Evolutionary conservation across 202 grass and related monocot species (phyloP).

Genomic region (Saccharum hybrid): DNA sequence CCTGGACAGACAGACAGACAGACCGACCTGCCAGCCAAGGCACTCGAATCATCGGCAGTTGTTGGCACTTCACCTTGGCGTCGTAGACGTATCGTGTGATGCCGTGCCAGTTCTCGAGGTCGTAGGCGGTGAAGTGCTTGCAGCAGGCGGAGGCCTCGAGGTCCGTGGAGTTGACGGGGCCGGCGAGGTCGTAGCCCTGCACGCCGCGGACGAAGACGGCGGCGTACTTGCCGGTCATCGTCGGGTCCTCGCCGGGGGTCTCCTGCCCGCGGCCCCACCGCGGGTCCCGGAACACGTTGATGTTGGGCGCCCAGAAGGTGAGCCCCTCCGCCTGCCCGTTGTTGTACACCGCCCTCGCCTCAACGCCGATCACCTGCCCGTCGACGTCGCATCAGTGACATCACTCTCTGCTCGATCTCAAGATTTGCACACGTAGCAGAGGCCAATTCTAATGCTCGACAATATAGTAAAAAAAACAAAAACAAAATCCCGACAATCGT

Average conservation of each 20-base stretch:
- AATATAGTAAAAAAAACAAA: too few species aligned
- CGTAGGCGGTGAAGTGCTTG: slow-evolving; percentile 98
- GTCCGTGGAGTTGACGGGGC: slow-evolving; percentile 48
- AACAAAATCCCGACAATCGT: not conserved
- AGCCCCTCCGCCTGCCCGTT: slow-evolving; percentile 81
- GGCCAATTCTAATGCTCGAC: not conserved
- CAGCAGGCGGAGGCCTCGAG: slow-evolving; percentile 98
- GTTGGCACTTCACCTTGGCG: slow-evolving; percentile 49
- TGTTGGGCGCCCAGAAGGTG: slow-evolving; percentile 96
- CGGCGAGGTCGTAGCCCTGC: slow-evolving; percentile 73
- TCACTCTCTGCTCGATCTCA: not conserved
- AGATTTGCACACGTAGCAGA: not conserved
- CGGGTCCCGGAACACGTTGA: slow-evolving; percentile 88
- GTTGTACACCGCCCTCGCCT: slow-evolving; percentile 88
- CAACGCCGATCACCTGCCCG: slow-evolving; percentile 70
- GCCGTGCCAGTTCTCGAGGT: slow-evolving; percentile 91
- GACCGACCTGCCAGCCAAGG: too few species aligned
- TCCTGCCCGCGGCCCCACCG: slow-evolving; percentile 96
- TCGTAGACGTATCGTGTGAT: slow-evolving; percentile 72
- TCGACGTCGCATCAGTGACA: not conserved
- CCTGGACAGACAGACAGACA: not conserved
- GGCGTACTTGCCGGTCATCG: slow-evolving; percentile 80
- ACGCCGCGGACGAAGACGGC: slow-evolving; percentile 83
- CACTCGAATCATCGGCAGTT: not conserved
- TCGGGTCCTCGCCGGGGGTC: slow-evolving; percentile 95